These are phyloP conservation scores for Parachlorella kessleri DNA, from an alignment of 139 green algal genomes.

Conservation along the genomic window DNA sequence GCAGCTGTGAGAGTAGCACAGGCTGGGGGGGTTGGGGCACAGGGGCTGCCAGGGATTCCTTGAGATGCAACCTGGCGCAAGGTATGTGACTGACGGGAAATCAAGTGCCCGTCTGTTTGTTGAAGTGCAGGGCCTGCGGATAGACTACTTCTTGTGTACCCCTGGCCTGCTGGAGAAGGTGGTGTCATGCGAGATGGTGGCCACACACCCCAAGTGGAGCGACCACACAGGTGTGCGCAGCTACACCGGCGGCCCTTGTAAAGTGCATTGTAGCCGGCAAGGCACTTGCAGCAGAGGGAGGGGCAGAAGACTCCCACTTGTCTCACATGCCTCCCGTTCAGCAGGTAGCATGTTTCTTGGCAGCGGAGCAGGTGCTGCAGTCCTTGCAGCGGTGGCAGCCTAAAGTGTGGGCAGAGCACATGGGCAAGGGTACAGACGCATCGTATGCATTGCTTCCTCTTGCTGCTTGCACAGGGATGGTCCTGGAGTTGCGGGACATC, in stretches of 20 bases:
- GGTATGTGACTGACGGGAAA: too few species aligned
- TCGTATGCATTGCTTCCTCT: conserved; percentile 11
- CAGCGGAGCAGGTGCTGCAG: not conserved
- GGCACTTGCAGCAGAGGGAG: not conserved
- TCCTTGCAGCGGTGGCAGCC: not conserved
- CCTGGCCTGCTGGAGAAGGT: conserved; percentile 54
- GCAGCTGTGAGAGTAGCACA: too few species aligned
- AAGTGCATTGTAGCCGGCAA: too few species aligned
- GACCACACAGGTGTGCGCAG: conserved; percentile 35
- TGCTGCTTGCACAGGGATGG: not conserved
- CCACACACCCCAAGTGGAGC: conserved; percentile 63
- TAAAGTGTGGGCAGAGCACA: not conserved
- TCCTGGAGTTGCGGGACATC: conserved; percentile 42
- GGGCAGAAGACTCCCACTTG: not conserved
- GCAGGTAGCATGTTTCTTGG: not conserved
- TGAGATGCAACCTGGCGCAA: too few species aligned
- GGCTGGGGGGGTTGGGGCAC: too few species aligned
- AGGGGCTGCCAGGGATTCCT: too few species aligned
- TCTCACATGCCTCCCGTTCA: not conserved
- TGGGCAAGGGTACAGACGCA: not conserved
- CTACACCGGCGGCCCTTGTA: not conserved
- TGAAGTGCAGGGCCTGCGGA: conserved; percentile 72
- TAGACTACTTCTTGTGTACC: conserved; percentile 69
- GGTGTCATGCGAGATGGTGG: conserved; percentile 59
- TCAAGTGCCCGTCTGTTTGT: too few species aligned